These are phyloP conservation scores for Aurinia saxatilis DNA, from an alignment of 345 rosid genomes.

Conservation along the genomic window DNA sequence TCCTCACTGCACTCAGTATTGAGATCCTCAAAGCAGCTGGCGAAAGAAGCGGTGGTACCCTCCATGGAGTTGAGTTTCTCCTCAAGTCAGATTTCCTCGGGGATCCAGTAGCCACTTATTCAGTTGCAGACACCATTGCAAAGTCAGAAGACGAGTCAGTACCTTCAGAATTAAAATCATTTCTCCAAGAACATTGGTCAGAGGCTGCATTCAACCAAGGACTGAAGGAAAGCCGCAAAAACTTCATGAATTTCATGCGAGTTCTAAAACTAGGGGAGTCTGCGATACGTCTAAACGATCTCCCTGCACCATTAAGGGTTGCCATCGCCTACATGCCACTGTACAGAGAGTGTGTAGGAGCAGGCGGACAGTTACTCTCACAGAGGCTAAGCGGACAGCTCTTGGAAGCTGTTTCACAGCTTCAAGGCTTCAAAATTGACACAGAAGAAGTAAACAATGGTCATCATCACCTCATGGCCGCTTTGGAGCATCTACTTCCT, in stretches of 20 bases:
- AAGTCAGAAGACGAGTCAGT: conserved; percentile 73
- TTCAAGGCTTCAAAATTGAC: conserved; percentile 49
- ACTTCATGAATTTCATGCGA: conserved; percentile 59
- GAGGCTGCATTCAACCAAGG: conserved; percentile 80
- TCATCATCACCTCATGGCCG: conserved; percentile 47
- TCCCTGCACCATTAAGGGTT: conserved; percentile 72
- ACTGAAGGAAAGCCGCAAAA: conserved; percentile 54
- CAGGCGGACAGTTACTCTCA: conserved; percentile 54
- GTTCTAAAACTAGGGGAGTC: conserved; percentile 69
- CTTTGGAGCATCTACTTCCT: conserved; percentile 80
- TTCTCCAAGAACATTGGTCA: conserved; percentile 85
- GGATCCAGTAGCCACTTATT: conserved; percentile 74
- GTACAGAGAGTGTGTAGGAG: conserved; percentile 65
- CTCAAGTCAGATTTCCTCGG: conserved; percentile 77
- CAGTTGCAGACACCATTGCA: conserved; percentile 87
- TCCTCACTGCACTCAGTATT: conserved; percentile 81
- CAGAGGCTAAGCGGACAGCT: conserved; percentile 86
- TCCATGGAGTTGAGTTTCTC: conserved; percentile 89
- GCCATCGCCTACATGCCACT: conserved; percentile 77
- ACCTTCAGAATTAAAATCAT: conserved; percentile 59
- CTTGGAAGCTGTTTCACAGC: conserved; percentile 65
- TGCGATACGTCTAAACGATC: conserved; percentile 60
- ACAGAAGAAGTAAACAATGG: conserved; percentile 39
- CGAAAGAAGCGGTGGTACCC: conserved; percentile 84
- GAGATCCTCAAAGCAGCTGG: conserved; percentile 96